phyloP scores from a whole-genome alignment of 208 protist species.

The Leishmania tropica region DNA sequence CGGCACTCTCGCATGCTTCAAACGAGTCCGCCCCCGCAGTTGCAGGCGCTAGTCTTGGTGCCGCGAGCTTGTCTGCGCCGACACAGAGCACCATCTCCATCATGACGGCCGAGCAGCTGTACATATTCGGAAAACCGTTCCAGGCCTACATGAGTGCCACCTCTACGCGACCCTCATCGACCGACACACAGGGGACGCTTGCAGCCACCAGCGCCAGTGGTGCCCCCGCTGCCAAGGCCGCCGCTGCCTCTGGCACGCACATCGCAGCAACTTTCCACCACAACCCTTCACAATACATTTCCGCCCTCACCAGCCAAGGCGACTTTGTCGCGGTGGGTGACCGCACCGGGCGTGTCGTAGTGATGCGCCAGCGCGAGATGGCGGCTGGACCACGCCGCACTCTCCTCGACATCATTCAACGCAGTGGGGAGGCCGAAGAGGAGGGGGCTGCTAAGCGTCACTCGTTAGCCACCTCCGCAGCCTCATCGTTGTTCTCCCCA shows the following conservation, averaged over 20 bases:
- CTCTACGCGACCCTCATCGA: conserved; percentile 7
- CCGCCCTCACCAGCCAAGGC: conserved; percentile 61
- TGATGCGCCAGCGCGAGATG: conserved; percentile 65
- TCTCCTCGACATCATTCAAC: conserved; percentile 29
- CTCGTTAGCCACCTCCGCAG: not conserved
- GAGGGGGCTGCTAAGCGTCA: not conserved
- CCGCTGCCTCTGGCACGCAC: conserved; percentile 17
- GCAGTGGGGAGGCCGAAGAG: conserved; percentile 24
- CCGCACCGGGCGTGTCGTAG: conserved; percentile 65
- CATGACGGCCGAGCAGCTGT: conserved; percentile 42
- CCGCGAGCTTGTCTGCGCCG: not conserved
- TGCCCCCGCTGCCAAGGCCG: not conserved
- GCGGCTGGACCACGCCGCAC: conserved; percentile 20
- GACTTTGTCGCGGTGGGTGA: conserved; percentile 84
- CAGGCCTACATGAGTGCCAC: conserved; percentile 34
- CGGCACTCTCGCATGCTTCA: not conserved
- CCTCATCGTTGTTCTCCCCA: not conserved
- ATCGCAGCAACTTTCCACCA: conserved; percentile 39
- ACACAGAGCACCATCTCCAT: conserved; percentile 12
- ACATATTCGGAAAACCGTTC: conserved; percentile 47
- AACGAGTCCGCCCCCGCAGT: not conserved
- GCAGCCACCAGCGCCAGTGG: not conserved
- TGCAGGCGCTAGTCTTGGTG: not conserved
- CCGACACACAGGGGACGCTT: not conserved
- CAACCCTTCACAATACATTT: conserved; percentile 65